Percentiles rank a stretch among this genome's conserved stretches.
phyloP scores from a whole-genome alignment of 192 early-diverging fungal genomes.

The Geranomyces variabilis region DNA sequence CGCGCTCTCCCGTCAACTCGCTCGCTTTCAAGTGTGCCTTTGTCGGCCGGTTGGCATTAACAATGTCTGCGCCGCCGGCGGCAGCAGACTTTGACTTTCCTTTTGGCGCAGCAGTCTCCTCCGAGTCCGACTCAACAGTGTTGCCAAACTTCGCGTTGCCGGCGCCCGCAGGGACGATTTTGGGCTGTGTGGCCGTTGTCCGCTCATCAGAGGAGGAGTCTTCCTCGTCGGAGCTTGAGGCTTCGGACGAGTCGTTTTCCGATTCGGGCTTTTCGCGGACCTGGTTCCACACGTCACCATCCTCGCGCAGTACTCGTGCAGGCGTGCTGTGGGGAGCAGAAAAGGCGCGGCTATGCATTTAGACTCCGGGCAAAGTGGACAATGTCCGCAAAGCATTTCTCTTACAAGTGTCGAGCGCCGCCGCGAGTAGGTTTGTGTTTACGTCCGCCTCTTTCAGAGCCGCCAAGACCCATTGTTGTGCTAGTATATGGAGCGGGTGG shows the following conservation, averaged over 20 bases:
- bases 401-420: conserved; percentile 12
- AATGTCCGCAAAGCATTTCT: too few relatives aligned
- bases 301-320: conserved; percentile 28
- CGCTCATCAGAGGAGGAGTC: conserved; percentile 35
- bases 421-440: conserved; percentile 27
- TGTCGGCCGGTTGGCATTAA: conserved; percentile 43
- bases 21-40: conserved; percentile 43
- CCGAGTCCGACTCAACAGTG: conserved; percentile 1
- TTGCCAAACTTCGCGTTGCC: conserved; percentile 30
- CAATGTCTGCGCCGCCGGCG: background rate
- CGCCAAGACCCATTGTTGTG: conserved; percentile 20
- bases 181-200: background rate
- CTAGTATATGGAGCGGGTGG: background rate
- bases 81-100: background rate
- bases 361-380: too few relatives aligned
- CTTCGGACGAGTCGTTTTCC: background rate
- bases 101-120: too few relatives aligned
- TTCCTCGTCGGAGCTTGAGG: conserved; percentile 20
- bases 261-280: conserved; percentile 1
- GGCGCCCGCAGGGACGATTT: conserved; percentile 2
- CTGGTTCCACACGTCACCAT: conserved; percentile 30
- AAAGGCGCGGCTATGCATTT: too few relatives aligned
- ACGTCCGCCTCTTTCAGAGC: background rate
- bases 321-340: conserved; percentile 24
- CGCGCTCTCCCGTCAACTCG: conserved; percentile 35